Base-by-base conservation (phyloP, 768 basidiomycete genomes). In the Collybia sp. region DNA sequence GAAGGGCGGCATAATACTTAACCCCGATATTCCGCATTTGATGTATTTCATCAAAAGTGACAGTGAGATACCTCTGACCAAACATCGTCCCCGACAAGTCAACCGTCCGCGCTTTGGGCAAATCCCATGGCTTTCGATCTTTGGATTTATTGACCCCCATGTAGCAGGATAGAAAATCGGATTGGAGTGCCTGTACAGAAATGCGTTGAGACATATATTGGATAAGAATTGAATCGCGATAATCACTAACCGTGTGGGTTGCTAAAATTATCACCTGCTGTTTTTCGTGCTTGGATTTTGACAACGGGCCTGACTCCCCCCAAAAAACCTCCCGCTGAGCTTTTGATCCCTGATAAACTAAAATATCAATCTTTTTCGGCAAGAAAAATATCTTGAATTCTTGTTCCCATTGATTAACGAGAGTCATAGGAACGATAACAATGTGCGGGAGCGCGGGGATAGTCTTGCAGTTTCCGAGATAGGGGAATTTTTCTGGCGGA, bases 41-140 rank as follows among this genome's bases (percentile, higher is more conserved):
- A 12, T 64, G 61, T 1, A 51, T 54, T 25, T 64, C 61, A 19
- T 64, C 57, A 3, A 60, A 1, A 10, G 43, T 47, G 12, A 47
- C 40, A 0, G 50, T 46, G 12, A 60, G 52, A 38, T 44, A 64
- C 0, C 45, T 11, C 10, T 50, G 55, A 1, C 49, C 46, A n/a
- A 53, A 61, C 1, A 63, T 33, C 0, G 56, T 56, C 12, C 25
- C 2, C 5, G 30, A 13, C 12, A 50, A 30, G 13, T 37, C 11
- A 16, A 12, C 12, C 25, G 4, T 25, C 1, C 20, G 34, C 15
- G 38, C 3, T 12, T 25, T 32, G 40, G 51, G 59, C 19, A 49
- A 43, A 2, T 45, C 49, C 60, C 60, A 62, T 9, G 57, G 57
- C 3, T 31, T 33, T 12, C 3, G 25, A 17, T 11, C n/a, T 40